A percentile compares a stretch with the other conserved stretches of the same genome.
These are phyloP conservation scores for Mycena vulgaris DNA, from an alignment of 768 basidiomycete genomes.

Conservation along the genomic window DNA sequence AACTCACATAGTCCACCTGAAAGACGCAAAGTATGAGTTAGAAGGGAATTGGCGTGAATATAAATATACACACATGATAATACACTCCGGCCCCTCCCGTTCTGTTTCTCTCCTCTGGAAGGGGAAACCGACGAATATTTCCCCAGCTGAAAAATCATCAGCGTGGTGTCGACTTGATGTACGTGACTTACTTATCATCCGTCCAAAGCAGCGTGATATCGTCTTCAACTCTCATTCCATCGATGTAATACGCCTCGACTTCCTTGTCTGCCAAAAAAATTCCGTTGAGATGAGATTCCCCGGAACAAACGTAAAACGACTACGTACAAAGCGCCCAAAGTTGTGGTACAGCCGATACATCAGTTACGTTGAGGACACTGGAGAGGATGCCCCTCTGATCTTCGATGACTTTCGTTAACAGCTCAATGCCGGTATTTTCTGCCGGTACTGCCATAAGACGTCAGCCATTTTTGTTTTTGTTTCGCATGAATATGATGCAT, in stretches of 20 bases:
- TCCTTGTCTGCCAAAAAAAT: constrained; percentile 60
- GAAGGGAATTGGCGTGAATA: neutral
- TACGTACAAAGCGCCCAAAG: constrained; percentile 73
- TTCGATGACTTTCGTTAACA: too few relatives aligned
- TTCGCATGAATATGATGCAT: too few relatives aligned
- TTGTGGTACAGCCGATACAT: constrained; percentile 70
- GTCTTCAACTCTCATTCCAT: constrained; percentile 73
- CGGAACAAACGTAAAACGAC: neutral
- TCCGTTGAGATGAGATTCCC: neutral
- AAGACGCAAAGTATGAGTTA: neutral
- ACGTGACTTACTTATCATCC: constrained; percentile 73
- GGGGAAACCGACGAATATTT: constrained; percentile 75
- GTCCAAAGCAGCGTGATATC: constrained; percentile 79
- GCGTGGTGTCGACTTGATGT: neutral
- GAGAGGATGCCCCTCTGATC: constrained; percentile 74
- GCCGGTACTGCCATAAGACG: too few relatives aligned
- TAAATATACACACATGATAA: constrained; percentile 64
- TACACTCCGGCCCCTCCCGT: constrained; percentile 81
- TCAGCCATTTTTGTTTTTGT: too few relatives aligned
- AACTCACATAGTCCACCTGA: constrained; percentile 64
- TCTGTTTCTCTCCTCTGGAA: constrained; percentile 67
- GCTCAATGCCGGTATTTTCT: too few relatives aligned
- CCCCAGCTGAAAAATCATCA: constrained; percentile 64
- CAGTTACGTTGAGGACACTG: constrained; percentile 63
- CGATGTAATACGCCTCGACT: constrained; percentile 77